phyloP scores from a whole-genome alignment of 768 basidiomycete genomes.

The Psilocybe subaeruginosa region DNA sequence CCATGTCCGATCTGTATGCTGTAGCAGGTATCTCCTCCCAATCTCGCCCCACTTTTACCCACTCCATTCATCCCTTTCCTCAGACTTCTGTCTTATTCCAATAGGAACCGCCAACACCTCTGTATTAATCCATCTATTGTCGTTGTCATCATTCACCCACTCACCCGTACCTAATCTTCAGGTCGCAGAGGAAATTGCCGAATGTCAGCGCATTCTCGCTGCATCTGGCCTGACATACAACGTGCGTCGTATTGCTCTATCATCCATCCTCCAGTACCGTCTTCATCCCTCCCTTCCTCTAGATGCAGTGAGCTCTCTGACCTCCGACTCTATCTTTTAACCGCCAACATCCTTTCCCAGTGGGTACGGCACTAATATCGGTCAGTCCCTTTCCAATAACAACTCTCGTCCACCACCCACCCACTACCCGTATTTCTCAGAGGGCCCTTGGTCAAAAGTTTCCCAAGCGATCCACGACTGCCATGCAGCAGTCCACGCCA shows the following conservation, averaged over 20 bases:
- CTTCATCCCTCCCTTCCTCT: constrained; percentile 11
- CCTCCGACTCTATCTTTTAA: background rate
- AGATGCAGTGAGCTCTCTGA: constrained; percentile 68
- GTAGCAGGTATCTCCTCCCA: constrained; percentile 59
- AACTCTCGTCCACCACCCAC: background rate
- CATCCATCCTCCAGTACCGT: background rate
- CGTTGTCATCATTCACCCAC: constrained; percentile 4
- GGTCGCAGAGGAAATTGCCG: constrained; percentile 80
- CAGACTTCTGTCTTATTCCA: constrained; percentile 90
- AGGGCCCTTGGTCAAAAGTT: constrained; percentile 88
- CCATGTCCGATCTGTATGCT: constrained; percentile 63
- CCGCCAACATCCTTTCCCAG: constrained; percentile 38
- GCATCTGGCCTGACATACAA: constrained; percentile 83
- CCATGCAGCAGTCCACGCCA: constrained; percentile 82
- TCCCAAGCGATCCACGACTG: constrained; percentile 89
- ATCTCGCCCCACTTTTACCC: background rate
- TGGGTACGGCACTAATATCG: constrained; percentile 92
- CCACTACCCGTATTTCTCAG: constrained; percentile 32
- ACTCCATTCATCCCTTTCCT: constrained; percentile 8
- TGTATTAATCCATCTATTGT: constrained; percentile 34
- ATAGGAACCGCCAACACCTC: constrained; percentile 79
- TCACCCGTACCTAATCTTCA: constrained; percentile 22
- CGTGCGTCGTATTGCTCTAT: constrained; percentile 37
- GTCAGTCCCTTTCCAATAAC: constrained; percentile 31
- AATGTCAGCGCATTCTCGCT: constrained; percentile 83